Conservation (phyloP, 495 filamentous ascomycete species). For the Articulospora tetracladia region DNA sequence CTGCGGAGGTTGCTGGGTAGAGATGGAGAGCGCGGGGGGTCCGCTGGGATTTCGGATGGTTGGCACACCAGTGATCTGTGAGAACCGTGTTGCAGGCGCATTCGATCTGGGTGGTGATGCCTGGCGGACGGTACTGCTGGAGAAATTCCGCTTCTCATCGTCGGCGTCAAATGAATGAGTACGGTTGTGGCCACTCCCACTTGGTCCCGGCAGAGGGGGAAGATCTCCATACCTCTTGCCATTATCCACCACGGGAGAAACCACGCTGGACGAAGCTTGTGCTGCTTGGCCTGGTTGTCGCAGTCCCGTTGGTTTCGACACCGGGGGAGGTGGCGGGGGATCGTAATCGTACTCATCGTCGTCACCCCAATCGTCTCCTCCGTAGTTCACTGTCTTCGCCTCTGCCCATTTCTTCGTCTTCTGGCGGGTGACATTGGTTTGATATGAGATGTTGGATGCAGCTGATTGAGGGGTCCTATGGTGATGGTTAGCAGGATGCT, state of each 20-base stretch:
- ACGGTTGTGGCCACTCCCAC: slow-evolving; percentile 6
- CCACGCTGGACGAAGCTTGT: not conserved
- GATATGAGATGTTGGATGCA: slow-evolving; percentile 33
- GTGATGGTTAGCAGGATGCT: slow-evolving; percentile 10
- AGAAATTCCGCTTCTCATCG: slow-evolving; percentile 40
- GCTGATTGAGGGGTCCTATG: slow-evolving; percentile 16
- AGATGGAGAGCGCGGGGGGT: slow-evolving; percentile 13
- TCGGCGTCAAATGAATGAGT: slow-evolving; percentile 46
- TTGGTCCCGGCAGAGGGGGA: slow-evolving; percentile 18
- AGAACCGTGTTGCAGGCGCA: slow-evolving; percentile 18
- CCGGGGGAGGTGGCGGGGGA: slow-evolving; percentile 43
- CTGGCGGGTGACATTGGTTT: slow-evolving; percentile 79
- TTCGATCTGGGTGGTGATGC: slow-evolving; percentile 12
- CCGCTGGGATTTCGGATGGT: slow-evolving; percentile 13
- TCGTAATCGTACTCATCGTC: slow-evolving; percentile 60
- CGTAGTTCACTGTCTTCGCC: slow-evolving; percentile 82
- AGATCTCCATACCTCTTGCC: slow-evolving; percentile 26
- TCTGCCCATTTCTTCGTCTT: slow-evolving; percentile 96
- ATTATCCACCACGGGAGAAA: slow-evolving; percentile 5
- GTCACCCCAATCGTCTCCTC: slow-evolving; percentile 91
- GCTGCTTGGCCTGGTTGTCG: slow-evolving; percentile 27
- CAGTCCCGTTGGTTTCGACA: slow-evolving; percentile 36
- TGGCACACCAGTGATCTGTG: slow-evolving; percentile 21
- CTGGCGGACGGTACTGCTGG: slow-evolving; percentile 22
- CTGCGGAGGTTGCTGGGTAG: slow-evolving; percentile 9